Base-by-base conservation (phyloP, 192 early-diverging fungal species). In the Coemansia sp. region DNA sequence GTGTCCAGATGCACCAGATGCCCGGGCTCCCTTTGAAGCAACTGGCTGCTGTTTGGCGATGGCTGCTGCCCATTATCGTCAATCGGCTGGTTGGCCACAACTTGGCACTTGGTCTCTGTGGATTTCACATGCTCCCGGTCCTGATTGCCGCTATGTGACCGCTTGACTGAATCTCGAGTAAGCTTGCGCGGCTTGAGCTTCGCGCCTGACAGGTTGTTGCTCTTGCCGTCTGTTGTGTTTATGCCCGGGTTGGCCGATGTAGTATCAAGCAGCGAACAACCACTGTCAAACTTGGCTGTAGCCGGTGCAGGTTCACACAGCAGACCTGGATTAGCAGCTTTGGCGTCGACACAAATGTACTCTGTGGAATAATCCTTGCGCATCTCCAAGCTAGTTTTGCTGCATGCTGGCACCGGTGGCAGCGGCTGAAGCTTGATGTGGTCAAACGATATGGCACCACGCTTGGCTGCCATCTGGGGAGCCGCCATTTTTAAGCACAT, bases 141-240 rank as follows among this genome's bases (percentile, higher is more conserved):
- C n/a, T 23, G 57, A 22, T 10, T 37, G 67, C 23, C 22, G 19
- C 0, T 12, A 21, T n/a, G 26, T 9, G 61, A 14, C 26, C 59
- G 72, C 58, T 62, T 67, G 10, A 26, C 35, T 0, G 54, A 21
- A 22, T 59, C 65, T 21, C 77, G 77, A 39, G 67, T 47, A 2
- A 80, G 77, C 67, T 74, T 80, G n/a, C 72, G 68, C 14, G 77
- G 65, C 65, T 74, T 80, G 62, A 56, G 29, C 39, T 56, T 64
- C 22, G 27, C 25, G 19, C 62, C 23, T n/a, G 41, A 6, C 10
- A 50, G 7, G n/a, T 11, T 49, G 14, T 51, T 23, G 3, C 52
- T 16, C 31, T 17, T 12, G 61, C 51, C 12, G 1, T 37, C n/a
- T 52, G 35, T 6, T 12, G 14, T 45, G 41, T 19, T 50, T 21